Evolutionary conservation across 495 filamentous ascomycete species (phyloP).

Genomic region (Penicillium mononematosum): DNA sequence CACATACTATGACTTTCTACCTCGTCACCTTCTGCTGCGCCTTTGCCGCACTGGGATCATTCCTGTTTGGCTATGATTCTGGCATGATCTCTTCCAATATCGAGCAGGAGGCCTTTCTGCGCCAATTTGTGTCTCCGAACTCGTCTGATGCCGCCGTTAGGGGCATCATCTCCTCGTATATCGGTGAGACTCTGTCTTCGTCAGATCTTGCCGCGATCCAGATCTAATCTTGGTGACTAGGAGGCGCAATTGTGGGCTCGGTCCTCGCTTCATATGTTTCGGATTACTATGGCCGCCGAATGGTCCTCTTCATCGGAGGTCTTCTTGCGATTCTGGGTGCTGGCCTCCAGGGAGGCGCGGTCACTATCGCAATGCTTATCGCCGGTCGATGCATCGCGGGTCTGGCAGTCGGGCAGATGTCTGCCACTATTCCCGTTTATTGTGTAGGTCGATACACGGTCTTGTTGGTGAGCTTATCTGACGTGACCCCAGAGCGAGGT

Average conservation of each 20-base stretch:
- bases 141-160: conserved; percentile 44
- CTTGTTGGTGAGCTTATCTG: conserved; percentile 16
- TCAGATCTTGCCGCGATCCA: conserved; percentile 6
- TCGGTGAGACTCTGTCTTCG: conserved; percentile 24
- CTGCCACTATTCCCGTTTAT: conserved; percentile 51
- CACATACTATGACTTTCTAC: conserved; percentile 29
- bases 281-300: conserved; percentile 46
- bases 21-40: conserved; percentile 46
- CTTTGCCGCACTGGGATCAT: conserved; percentile 59
- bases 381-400: conserved; percentile 53
- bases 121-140: conserved; percentile 35
- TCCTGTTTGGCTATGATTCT: conserved; percentile 54
- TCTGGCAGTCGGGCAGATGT: conserved; percentile 50
- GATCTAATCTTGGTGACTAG: conserved; percentile 16
- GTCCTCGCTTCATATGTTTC: conserved; percentile 45
- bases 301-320: conserved; percentile 49
- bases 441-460: conserved; percentile 26
- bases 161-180: conserved; percentile 54
- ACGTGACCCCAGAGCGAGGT: conserved; percentile 38
- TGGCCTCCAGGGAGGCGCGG: conserved; percentile 50
- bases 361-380: conserved; percentile 53
- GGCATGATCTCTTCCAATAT: conserved; percentile 56
- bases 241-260: conserved; percentile 52
- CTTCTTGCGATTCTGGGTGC: conserved; percentile 46
- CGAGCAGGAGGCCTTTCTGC: conserved; percentile 42